Evolutionary conservation across 2,329 filamentous ascomycete species (phyloP), one percentile per base, ranked within the genome.

Genomic region (Diplocarpon mali): DNA sequence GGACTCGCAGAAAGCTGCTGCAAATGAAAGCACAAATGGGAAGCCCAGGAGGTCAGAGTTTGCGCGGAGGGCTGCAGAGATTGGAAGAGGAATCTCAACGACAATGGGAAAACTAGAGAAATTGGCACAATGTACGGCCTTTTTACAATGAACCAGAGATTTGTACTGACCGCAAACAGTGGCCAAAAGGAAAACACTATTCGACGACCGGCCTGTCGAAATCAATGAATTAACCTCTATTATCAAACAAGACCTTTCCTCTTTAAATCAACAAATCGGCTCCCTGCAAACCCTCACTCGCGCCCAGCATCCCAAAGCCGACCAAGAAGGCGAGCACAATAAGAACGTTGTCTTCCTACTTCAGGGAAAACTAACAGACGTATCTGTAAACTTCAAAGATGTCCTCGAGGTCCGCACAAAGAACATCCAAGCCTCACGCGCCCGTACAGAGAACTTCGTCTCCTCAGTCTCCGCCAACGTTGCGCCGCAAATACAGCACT

Each of bases 171-270:
- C 16, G 17, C 8, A 14, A 38, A 20, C 49, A 85, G 80, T 98
- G 62, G 92, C 92, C n/a, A 90, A 88, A 65, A 80, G 90, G 60
- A 93, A 95, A 67, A 95, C 92, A 9, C 79, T 98, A 35, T 98
- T 98, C 63, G 92, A 98, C 65, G 92, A 98, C 68, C 79, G 86
- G 62, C 88, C 92, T 0, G 85, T 95, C 44, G 92, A 98, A 67
- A 95, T 96, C 64, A 92, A 92, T 64, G 88, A 96, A 65, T 78
- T 95, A 63, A 95, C 89, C 7, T 95, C 89, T 60, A 85, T 96
- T 61, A 95, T 96, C 71, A 96, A 96, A 69, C 90, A 96, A 70
- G 90, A 96, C 60, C 76, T 96, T 42, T 86, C 87, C 1, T 79
- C 74, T 4, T 65, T 85, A 46, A 96, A 95, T 65, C 80, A 87